These are phyloP conservation scores for Ceratocystis harringtonii DNA, from an alignment of 2,329 filamentous ascomycete species.

Conservation along the genomic window DNA sequence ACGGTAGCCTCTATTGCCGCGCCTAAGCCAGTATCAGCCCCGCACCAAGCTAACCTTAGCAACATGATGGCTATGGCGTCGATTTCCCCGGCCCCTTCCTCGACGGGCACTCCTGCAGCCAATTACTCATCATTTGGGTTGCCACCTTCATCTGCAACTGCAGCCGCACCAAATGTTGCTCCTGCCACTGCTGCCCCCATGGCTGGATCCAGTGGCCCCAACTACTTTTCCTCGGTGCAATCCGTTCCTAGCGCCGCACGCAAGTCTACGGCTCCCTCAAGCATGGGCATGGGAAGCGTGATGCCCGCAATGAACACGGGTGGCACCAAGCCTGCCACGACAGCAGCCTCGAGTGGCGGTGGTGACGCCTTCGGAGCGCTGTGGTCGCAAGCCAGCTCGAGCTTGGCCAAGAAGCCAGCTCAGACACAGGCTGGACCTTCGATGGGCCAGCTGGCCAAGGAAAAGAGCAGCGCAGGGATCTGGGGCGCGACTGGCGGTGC, in stretches of 20 bases:
- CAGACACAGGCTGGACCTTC: conserved; percentile 55
- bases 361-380: conserved; percentile 83
- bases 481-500: conserved; percentile 57
- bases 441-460: conserved; percentile 90
- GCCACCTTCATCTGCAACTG: conserved; percentile 23
- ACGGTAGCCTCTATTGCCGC: conserved; percentile 41
- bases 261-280: conserved; percentile 19
- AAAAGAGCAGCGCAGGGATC: conserved; percentile 86
- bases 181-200: conserved; percentile 30
- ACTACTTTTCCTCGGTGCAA: conserved; percentile 84
- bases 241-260: conserved; percentile 20
- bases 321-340: conserved; percentile 33
- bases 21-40: conserved; percentile 71
- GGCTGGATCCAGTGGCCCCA: conserved; percentile 59
- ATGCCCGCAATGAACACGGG: conserved; percentile 34
- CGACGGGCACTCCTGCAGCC: conserved; percentile 38
- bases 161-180: conserved; percentile 20
- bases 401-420: conserved; percentile 57
- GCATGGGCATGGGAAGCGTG: conserved; percentile 30
- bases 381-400: conserved; percentile 60
- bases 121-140: conserved; percentile 51
- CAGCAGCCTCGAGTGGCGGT: conserved; percentile 39
- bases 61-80: conserved; percentile 69
- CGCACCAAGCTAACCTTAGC: conserved; percentile 64
- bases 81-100: conserved; percentile 56